A percentile compares a stretch with the other conserved stretches of the same genome.
Evolutionary conservation across 169 alveolate species (phyloP).

Genomic region (Eimeria falciformis): DNA sequence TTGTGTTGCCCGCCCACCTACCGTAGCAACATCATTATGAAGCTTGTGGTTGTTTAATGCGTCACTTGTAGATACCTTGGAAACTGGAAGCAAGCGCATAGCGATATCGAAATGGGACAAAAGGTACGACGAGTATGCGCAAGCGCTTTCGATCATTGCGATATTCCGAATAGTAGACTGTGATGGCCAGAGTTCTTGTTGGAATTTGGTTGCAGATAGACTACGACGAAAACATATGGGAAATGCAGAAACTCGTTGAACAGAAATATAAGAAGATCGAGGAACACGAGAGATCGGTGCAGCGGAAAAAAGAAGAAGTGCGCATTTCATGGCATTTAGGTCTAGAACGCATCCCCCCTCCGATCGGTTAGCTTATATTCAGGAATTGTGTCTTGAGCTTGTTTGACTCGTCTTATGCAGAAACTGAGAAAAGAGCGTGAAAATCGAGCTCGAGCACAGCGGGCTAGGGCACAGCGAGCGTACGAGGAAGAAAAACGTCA

Average conservation of each 20-base stretch:
- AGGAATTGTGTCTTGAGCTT: background rate
- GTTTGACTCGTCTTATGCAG: slow-evolving; percentile 66
- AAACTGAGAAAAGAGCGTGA: slow-evolving; percentile 80
- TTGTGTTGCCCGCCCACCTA: background rate
- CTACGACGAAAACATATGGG: slow-evolving; percentile 86
- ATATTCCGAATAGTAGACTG: background rate
- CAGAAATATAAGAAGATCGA: slow-evolving; percentile 84
- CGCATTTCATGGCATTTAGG: background rate
- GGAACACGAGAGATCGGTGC: slow-evolving; percentile 79
- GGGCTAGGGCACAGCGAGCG: slow-evolving; percentile 80
- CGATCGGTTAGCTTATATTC: background rate
- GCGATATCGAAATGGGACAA: slow-evolving; percentile 86
- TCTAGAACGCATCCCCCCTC: background rate
- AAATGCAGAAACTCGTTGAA: slow-evolving; percentile 85
- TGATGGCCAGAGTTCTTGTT: background rate
- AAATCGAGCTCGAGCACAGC: slow-evolving; percentile 80
- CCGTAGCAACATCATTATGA: background rate
- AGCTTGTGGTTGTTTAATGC: background rate
- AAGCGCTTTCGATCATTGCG: background rate
- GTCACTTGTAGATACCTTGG: slow-evolving; percentile 77
- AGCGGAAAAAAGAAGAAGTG: slow-evolving; percentile 77
- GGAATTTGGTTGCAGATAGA: slow-evolving; percentile 77
- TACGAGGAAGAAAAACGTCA: slow-evolving; percentile 80
- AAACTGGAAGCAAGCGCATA: slow-evolving; percentile 85
- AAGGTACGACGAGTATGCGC: slow-evolving; percentile 65